phyloP scores from a whole-genome alignment of 202 grass and related monocot genomes.

The Eragrostis tef region DNA sequence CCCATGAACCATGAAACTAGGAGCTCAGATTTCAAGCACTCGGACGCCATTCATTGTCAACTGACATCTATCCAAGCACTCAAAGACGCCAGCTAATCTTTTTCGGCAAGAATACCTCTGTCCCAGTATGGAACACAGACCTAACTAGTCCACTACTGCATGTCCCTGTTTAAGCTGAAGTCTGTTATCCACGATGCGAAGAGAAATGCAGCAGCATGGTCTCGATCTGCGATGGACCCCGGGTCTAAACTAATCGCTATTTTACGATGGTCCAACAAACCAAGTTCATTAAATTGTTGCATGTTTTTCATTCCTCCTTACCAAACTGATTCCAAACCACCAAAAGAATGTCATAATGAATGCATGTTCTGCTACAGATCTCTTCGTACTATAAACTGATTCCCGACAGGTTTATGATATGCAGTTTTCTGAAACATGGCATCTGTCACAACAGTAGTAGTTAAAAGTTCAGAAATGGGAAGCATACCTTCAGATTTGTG shows the following conservation, averaged over 20 bases:
- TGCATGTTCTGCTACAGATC: neutral
- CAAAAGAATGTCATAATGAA: constrained; percentile 16
- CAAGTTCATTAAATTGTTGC: constrained; percentile 20
- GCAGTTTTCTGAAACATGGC: neutral
- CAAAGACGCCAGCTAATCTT: neutral
- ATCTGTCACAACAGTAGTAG: neutral
- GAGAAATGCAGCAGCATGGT: neutral
- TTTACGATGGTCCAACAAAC: neutral
- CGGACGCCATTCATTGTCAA: neutral
- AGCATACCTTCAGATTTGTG: constrained; percentile 62
- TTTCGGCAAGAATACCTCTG: neutral
- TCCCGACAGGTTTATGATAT: neutral
- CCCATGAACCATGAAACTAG: neutral
- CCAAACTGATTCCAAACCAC: neutral
- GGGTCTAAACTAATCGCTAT: neutral
- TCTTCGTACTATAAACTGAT: too few species aligned
- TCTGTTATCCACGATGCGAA: neutral
- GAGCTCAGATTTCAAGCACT: neutral
- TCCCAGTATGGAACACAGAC: neutral
- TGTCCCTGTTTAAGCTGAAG: neutral
- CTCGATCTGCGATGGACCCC: neutral
- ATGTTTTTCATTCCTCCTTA: neutral
- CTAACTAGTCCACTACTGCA: neutral
- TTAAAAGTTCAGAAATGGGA: neutral
- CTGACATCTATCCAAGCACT: too few species aligned